Conservation (phyloP, 1,139 yeast species). For the Sugiyamaella paludigena region DNA sequence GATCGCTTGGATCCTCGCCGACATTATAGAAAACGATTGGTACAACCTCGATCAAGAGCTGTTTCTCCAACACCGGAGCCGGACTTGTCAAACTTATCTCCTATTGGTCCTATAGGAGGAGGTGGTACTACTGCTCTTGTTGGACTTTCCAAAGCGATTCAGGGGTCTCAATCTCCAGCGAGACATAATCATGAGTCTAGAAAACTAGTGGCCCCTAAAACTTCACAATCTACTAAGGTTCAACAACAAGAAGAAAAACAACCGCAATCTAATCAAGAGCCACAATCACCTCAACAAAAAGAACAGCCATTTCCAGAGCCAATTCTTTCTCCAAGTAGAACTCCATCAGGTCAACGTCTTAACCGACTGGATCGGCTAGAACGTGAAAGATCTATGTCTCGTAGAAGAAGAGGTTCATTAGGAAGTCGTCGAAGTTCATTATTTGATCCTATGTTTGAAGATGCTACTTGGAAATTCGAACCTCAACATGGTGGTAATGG, state of each 20-base stretch:
- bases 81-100: conserved; percentile 2
- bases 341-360: conserved; percentile 3
- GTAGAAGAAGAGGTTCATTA: conserved; percentile 11
- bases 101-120: neutral
- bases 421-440: conserved; percentile 5
- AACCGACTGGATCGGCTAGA: neutral
- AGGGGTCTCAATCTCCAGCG: no score
- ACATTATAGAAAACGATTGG: conserved; percentile 6
- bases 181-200: no score
- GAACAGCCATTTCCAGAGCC: neutral
- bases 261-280: neutral
- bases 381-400: conserved; percentile 8
- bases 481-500: conserved; percentile 80
- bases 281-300: neutral
- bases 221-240: no score
- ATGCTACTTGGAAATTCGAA: conserved; percentile 73
- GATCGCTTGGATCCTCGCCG: conserved; percentile 1
- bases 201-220: no score
- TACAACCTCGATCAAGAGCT: conserved; percentile 28
- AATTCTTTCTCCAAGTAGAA: neutral
- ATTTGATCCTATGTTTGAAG: conserved; percentile 52
- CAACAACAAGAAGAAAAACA: no score
- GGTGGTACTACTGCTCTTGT: neutral
- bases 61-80: conserved; percentile 25
- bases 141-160: neutral